Evolutionary conservation across 1,284 basidiomycete species (phyloP), one percentile per base, ranked within the genome.

Genomic region (Erythrobasidium hasegawianum): DNA sequence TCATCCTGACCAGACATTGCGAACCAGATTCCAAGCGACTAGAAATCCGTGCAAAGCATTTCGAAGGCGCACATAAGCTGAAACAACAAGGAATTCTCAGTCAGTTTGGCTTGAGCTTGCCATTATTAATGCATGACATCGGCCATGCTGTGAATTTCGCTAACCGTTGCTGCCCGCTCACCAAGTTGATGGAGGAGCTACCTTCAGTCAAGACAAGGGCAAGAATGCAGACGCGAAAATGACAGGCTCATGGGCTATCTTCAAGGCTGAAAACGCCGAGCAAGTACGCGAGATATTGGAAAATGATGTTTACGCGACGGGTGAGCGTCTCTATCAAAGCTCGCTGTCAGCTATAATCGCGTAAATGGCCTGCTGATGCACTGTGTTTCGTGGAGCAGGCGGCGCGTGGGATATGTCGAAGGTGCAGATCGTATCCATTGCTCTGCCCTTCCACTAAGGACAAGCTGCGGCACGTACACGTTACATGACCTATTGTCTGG

Each of bases 331-430:
- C 43, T 47, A 8, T 5, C n/a, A 7, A 5, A 5, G 43, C n/a
- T n/a, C n/a, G n/a, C n/a, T n/a, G n/a, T n/a, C n/a, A n/a, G n/a
- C n/a, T n/a, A n/a, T n/a, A n/a, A n/a, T n/a, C n/a, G n/a, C n/a
- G n/a, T n/a, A n/a, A n/a, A n/a, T n/a, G n/a, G n/a, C n/a, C n/a
- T n/a, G n/a, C n/a, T n/a, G n/a, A n/a, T n/a, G n/a, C n/a, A n/a
- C n/a, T n/a, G n/a, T n/a, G n/a, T n/a, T n/a, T n/a, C n/a, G n/a
- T n/a, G n/a, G n/a, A 16, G 4, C 43, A 47, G 61, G 61, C 29
- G 61, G 61, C 26, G 61, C 54, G n/a, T 64, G 61, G 61, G 61
- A 64, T 57, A 64, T 64, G 53, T 56, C 52, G 39, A 64, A 64
- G 38, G 33, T 26, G 8, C 53, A 64, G 24, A 49, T 64, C 27